These are phyloP conservation scores for Chrysopogon serrulatus DNA, from an alignment of 176 grass and related monocot species.

Conservation along the genomic window DNA sequence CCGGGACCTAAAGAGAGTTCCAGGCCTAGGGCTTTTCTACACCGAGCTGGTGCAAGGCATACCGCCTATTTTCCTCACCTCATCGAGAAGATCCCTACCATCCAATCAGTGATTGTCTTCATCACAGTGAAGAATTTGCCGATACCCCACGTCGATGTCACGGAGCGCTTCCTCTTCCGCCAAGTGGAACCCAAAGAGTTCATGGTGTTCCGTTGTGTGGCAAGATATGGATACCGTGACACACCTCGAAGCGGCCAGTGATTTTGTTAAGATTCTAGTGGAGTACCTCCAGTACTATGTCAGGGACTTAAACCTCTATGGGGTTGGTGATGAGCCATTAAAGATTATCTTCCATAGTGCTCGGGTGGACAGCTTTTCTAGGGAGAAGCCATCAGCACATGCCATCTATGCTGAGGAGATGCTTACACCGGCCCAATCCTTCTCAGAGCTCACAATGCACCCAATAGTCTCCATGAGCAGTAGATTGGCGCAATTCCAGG, in stretches of 20 bases:
- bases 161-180: conserved; percentile 68
- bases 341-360: conserved; percentile 25
- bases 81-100: conserved; percentile 52
- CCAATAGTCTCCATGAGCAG: conserved; percentile 34
- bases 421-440: conserved; percentile 33
- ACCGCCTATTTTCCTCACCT: conserved; percentile 70
- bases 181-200: conserved; percentile 41
- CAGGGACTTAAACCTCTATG: conserved; percentile 36
- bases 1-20: conserved; percentile 35
- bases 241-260: conserved; percentile 28
- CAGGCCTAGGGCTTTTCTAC: conserved; percentile 67
- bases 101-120: conserved; percentile 58
- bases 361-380: conserved; percentile 17
- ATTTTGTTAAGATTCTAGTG: conserved; percentile 40
- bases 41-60: conserved; percentile 79
- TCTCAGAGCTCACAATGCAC: conserved; percentile 49
- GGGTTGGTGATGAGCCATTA: not conserved
- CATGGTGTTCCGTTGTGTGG: conserved; percentile 64
- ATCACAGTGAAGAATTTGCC: conserved; percentile 63
- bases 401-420: conserved; percentile 36
- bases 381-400: not conserved
- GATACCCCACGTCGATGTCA: conserved; percentile 27
- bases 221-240: conserved; percentile 70
- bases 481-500: conserved; percentile 30
- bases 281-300: conserved; percentile 54